A percentile compares a stretch with the other conserved stretches of the same genome.
phyloP scores from a whole-genome alignment of 306 rosid species.

The Rubus parviflorus region DNA sequence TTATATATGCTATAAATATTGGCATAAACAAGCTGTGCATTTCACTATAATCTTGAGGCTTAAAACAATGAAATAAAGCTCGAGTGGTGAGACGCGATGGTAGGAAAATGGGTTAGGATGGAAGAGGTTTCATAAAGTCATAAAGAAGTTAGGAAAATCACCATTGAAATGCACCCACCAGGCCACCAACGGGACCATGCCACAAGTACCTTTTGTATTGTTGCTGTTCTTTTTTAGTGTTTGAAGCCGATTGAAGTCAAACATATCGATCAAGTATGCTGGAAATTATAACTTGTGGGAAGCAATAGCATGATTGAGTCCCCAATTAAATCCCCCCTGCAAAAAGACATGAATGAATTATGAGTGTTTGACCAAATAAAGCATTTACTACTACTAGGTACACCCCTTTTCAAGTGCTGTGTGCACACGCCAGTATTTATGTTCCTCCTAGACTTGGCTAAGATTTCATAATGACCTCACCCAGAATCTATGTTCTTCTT shows the following conservation, averaged over 20 bases:
- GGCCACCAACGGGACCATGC: neutral
- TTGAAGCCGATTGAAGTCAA: conserved; percentile 37
- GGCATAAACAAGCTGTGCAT: too few species aligned
- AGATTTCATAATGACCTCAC: conserved; percentile 58
- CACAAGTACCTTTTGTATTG: conserved; percentile 37
- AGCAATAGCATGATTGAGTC: conserved; percentile 44
- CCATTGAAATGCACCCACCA: neutral
- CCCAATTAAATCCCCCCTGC: conserved; percentile 27
- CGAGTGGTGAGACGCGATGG: too few species aligned
- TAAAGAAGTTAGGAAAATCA: neutral
- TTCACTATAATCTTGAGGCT: too few species aligned
- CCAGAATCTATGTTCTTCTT: conserved; percentile 54
- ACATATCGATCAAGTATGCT: conserved; percentile 45
- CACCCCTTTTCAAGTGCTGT: conserved; percentile 36
- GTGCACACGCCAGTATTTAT: conserved; percentile 56
- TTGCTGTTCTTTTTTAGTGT: conserved; percentile 40
- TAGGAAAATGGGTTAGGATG: neutral
- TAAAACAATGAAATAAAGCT: too few species aligned
- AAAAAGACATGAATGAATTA: conserved; percentile 13
- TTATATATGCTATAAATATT: too few species aligned
- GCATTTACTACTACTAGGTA: conserved; percentile 47
- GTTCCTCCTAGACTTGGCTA: conserved; percentile 31
- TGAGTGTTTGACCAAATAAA: conserved; percentile 54
- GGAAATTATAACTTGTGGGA: conserved; percentile 35
- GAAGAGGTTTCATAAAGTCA: neutral